Conservation (phyloP, 495 filamentous ascomycete species). For the Pyrenopolyporus hunteri region DNA sequence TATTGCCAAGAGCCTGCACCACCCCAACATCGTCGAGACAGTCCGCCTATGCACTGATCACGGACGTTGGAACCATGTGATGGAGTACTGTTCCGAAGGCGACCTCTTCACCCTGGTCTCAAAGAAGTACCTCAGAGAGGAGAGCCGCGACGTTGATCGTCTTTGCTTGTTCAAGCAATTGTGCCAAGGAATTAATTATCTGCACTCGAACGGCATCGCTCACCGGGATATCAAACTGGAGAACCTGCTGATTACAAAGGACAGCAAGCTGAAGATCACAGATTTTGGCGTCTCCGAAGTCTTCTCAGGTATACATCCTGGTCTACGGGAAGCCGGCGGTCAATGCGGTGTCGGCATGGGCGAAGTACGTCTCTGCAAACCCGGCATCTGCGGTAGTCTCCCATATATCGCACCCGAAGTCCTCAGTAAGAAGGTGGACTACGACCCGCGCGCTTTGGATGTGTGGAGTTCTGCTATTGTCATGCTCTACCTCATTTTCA, state of each 20-base stretch:
- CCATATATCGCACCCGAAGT: constrained; percentile 84
- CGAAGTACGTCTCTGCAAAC: constrained; percentile 68
- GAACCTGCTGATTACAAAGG: constrained; percentile 71
- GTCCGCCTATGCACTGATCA: constrained; percentile 70
- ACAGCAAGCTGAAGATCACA: constrained; percentile 77
- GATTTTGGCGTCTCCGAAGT: constrained; percentile 83
- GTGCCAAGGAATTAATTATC: constrained; percentile 69
- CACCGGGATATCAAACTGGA: constrained; percentile 86
- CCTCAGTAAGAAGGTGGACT: constrained; percentile 64
- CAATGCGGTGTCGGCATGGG: constrained; percentile 70
- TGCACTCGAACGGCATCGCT: constrained; percentile 74
- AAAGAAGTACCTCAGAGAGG: constrained; percentile 63
- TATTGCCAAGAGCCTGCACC: constrained; percentile 74
- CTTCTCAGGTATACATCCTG: constrained; percentile 76
- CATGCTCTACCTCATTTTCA: constrained; percentile 69
- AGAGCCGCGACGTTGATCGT: constrained; percentile 69
- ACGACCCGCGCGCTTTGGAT: constrained; percentile 77
- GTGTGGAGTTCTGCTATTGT: constrained; percentile 82
- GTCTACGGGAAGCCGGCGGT: constrained; percentile 64
- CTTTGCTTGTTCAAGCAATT: constrained; percentile 84
- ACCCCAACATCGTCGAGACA: constrained; percentile 81
- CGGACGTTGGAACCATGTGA: constrained; percentile 77
- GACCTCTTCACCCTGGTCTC: constrained; percentile 74
- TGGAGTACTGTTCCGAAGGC: constrained; percentile 80
- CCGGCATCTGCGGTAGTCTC: constrained; percentile 75